Evolutionary conservation across 2,329 filamentous ascomycete genomes (phyloP), one percentile per base, ranked within the genome.

Genomic region (Trichoderma citrinoviride): DNA sequence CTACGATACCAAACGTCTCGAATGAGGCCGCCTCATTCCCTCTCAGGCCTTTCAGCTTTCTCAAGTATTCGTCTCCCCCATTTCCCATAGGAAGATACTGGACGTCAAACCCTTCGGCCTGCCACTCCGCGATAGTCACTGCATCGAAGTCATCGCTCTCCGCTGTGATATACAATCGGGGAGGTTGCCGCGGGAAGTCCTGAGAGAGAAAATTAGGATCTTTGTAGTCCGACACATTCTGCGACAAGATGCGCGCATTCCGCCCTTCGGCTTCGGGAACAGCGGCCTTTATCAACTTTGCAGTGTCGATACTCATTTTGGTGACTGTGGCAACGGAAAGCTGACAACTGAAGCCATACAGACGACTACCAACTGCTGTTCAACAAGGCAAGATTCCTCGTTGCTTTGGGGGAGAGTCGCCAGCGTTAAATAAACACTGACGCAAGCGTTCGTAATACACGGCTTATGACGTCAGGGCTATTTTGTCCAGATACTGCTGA

Each of bases 1-100:
- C 78, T 3, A 82, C 64, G 15, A 82, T 79, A 2, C 78, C 80
- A 53, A 76, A 82, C 0, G 76, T 79, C 43, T 81, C 76, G 44
- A 80, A 81, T 0, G 79, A 78, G 0, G 73, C 78, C 33, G 78
- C 64, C 1, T 76, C 70, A 7, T 71, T 68, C 21, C 68, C 73
- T 44, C 72, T 73, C 43, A 81, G 64, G 1, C 69, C 68, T 49
- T 73, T 72, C 27, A 82, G 69, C 66, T 74, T 78, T 3, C 65
- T 63, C 14, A 71, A 33, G 66, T 80, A 82, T 23, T 75, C 73
- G 6, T 74, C 71, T 5, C 67, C 72, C 3, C 72, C 73, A 10
- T 69, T 69, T 7, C 76, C 78, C 73, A 81, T 76, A 3, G 77
- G 69, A 40, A 82, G 66, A 25, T 82, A 82, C 54, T 77, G 74